These are phyloP conservation scores for Chrysoporthe deuterocubensis DNA, from an alignment of 2,329 filamentous ascomycete genomes.

Conservation along the genomic window DNA sequence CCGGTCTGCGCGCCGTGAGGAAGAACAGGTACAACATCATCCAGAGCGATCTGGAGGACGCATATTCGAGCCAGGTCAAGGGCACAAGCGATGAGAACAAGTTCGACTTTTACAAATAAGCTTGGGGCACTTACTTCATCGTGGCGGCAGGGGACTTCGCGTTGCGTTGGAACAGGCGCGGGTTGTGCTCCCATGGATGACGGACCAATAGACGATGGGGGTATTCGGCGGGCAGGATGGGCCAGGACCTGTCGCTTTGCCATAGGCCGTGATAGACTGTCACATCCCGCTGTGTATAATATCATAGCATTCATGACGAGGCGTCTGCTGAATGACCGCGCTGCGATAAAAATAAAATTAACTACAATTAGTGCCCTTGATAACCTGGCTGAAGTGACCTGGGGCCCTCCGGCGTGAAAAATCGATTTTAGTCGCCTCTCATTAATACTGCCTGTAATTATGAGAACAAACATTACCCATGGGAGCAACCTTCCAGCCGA, in stretches of 20 bases:
- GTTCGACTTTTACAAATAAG: conserved; percentile 91
- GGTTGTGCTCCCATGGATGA: neutral
- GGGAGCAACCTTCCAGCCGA: neutral
- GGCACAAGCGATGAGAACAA: conserved; percentile 68
- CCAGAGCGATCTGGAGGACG: conserved; percentile 93
- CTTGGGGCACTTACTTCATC: neutral
- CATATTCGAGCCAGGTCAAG: conserved; percentile 97
- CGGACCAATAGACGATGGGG: conserved; percentile 3
- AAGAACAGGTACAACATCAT: conserved; percentile 99
- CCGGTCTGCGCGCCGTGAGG: conserved; percentile 87
- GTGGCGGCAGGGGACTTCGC: conserved; percentile 1
- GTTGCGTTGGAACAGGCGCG: conserved; percentile 8
- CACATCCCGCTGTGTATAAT: conserved; percentile 27
- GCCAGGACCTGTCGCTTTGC: neutral
- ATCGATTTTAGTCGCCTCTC: neutral
- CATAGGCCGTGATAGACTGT: conserved; percentile 9
- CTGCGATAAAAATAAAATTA: neutral
- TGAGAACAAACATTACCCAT: neutral
- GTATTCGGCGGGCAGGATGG: neutral
- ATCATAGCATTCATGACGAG: conserved; percentile 22
- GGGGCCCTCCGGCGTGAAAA: neutral
- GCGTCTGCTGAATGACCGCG: neutral
- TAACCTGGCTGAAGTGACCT: neutral
- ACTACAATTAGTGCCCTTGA: neutral
- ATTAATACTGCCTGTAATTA: neutral